Conservation (phyloP, 2,329 filamentous ascomycete genomes). For the Diaporthe citrichinensis region DNA sequence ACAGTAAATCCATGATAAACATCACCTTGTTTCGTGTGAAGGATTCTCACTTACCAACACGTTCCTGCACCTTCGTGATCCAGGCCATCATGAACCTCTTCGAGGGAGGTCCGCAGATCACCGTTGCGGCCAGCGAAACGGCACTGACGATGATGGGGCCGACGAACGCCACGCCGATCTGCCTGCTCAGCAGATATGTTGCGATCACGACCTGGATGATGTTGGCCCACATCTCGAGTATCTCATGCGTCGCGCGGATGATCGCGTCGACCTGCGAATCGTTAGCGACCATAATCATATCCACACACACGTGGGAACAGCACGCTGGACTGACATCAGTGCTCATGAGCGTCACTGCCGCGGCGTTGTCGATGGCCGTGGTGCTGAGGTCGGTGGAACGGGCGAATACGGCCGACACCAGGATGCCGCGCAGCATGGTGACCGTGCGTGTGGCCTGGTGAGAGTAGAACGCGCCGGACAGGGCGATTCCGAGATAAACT, state of each 20-base stretch:
- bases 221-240: conserved; percentile 54
- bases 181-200: conserved; percentile 51
- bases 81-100: conserved; percentile 40
- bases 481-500: conserved; percentile 44
- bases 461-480: conserved; percentile 51
- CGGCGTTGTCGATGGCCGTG: conserved; percentile 49
- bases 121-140: conserved; percentile 26
- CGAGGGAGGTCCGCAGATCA: background rate
- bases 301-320: background rate
- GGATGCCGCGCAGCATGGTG: conserved; percentile 50
- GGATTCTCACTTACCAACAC: background rate
- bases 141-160: conserved; percentile 43
- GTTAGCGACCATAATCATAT: background rate
- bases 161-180: conserved; percentile 53
- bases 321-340: conserved; percentile 50
- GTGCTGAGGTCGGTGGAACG: conserved; percentile 51
- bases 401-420: conserved; percentile 52
- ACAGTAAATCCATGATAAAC: background rate
- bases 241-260: conserved; percentile 44
- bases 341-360: conserved; percentile 58
- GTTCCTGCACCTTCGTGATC: conserved; percentile 30
- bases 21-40: too few species aligned
- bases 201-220: conserved; percentile 52
- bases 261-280: conserved; percentile 54
- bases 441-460: conserved; percentile 51